Evolutionary conservation across 2,329 filamentous ascomycete genomes (phyloP), one percentile per base, ranked within the genome.

Genomic region (Orbilia ellipsospora): DNA sequence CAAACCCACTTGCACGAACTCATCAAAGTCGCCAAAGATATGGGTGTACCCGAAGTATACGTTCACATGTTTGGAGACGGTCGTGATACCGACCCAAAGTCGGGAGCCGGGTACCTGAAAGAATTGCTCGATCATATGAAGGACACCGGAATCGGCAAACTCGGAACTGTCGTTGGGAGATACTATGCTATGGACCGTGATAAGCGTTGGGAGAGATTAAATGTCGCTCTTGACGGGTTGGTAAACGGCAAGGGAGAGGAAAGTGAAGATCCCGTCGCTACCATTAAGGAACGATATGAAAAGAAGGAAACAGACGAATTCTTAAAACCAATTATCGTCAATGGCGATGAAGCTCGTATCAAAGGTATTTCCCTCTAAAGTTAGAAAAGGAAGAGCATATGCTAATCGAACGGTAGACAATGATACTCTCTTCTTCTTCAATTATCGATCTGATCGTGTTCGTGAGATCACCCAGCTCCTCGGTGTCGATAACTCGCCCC

Each of bases 181-280:
- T 99, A 98, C 89, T 99, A 92, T 83, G 93, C 93, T 84, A 99
- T 99, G 95, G 95, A 99, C 86, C 94, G 95, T 80, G 95, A 99
- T 84, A 98, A 98, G 92, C 90, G 95, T 83, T 99, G 95, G 95
- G 95, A 99, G 82, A 89, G 95, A 82, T 87, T 97, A 79, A 92
- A 97, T 86, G 81, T 97, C 79, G 95, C 91, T 79, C 86, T 99
- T 82, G 94, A 95, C 85, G 95, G 92, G 74, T 82, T 99, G 80
- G 85, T 97, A 54, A 85, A 88, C 12, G 94, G 95, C 74, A 92
- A 97, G 83, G 95, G 95, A 73, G 93, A 97, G 83, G 88, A 90
- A 74, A 92, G 89, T 83, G 88, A 87, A 54, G 95, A 99, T 82
- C 92, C 93, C 4, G 89, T 98, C 75, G 88, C 91, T 82, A 92